Evolutionary conservation across 495 filamentous ascomycete genomes (phyloP).

Genomic region (Aspergillus nanangensis): DNA sequence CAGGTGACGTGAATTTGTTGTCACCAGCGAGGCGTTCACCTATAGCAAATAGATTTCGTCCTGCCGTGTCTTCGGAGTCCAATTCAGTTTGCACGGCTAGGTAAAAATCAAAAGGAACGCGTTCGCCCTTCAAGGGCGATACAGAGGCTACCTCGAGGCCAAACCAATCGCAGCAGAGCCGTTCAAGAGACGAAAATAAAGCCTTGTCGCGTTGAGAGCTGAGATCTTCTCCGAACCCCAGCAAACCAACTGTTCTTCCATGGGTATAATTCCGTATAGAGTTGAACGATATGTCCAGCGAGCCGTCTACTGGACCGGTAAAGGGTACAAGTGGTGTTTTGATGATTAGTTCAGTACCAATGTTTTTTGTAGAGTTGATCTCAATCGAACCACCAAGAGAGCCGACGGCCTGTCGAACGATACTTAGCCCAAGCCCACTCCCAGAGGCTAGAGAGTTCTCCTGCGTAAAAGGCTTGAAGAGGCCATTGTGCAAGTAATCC

Average conservation of each 20-base stretch:
- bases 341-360: conserved; percentile 54
- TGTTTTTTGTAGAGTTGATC: conserved; percentile 17
- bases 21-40: not conserved
- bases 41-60: conserved; percentile 11
- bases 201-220: conserved; percentile 12
- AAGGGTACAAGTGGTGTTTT: conserved; percentile 25
- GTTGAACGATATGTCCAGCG: conserved; percentile 3
- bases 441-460: conserved; percentile 61
- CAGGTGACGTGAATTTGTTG: not conserved
- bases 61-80: conserved; percentile 10
- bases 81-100: conserved; percentile 21
- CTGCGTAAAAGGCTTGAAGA: conserved; percentile 68
- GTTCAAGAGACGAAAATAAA: conserved; percentile 15
- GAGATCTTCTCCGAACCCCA: conserved; percentile 17
- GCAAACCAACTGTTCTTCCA: conserved; percentile 15
- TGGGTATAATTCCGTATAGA: conserved; percentile 4
- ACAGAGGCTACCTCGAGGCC: conserved; percentile 11
- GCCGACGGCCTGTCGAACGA: conserved; percentile 26
- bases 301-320: not conserved
- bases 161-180: conserved; percentile 21
- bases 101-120: conserved; percentile 16
- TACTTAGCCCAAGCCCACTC: conserved; percentile 62
- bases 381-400: conserved; percentile 25
- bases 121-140: conserved; percentile 4
- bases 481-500: conserved; percentile 46